Base-by-base conservation (phyloP, 2,329 filamentous ascomycete species). In the Fusarium nurragi region DNA sequence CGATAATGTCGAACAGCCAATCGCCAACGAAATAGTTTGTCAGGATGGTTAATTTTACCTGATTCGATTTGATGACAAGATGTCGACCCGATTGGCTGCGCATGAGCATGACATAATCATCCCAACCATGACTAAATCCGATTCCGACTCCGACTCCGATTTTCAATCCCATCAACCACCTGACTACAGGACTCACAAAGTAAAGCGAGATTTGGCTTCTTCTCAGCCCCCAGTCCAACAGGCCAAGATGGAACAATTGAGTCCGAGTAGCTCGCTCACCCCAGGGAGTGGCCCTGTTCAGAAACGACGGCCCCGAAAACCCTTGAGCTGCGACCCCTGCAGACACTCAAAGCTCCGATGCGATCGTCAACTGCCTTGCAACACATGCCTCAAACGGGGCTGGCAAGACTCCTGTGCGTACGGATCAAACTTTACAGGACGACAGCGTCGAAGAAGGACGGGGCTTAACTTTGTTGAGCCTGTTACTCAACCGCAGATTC, bases 281-380 rank as follows among this genome's bases (percentile, higher is more conserved):
- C 38, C 38, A 14, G 38, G 11, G 6, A 12, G 34, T 3, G n/a
- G 18, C 10, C 52, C 48, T 3, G 19, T 16, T 14, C 46, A 43
- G 0, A 60, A 43, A 16, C 54, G 56, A 2, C 46, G 56, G 2
- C 46, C 54, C 26, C 30, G 56, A 45, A 60, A 60, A 21, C 54
- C 56, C 21, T 43, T 60, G 19, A 60, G 53, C 10, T 60, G 54
- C 23, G 56, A 60, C 14, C 56, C 56, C 14, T 60, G 56, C 23
- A 44, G 56, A 18, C 56, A 60, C 23, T 60, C 56, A 0, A 60
- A 60, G 28, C 56, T 60, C 13, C 52, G 53, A 60, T 60, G 56
- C 46, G 56, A 60, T 19, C n/a, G 56, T 11, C 54, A 58, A 30
- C 6, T 60, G 2, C 56, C 54, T 3, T 60, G 56, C 9, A 38